Percentiles rank a stretch among this genome's conserved stretches.
Evolutionary conservation across 2,329 filamentous ascomycete genomes (phyloP).

Genomic region (Talaromyces sp.): DNA sequence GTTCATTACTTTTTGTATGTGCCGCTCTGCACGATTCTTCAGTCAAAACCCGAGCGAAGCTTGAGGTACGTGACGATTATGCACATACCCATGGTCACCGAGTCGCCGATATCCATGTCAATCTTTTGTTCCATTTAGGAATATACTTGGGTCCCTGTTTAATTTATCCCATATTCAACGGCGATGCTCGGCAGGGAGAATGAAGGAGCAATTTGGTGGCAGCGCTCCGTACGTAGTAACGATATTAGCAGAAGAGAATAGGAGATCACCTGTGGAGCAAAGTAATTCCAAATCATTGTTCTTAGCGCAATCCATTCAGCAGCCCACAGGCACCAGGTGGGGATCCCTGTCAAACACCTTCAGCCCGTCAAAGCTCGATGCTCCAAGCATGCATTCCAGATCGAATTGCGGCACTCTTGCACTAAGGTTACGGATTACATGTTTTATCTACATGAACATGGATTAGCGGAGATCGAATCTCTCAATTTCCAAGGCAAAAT

Average conservation of each 20-base stretch:
- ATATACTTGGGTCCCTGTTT: not conserved
- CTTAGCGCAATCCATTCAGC: not conserved
- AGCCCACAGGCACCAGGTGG: not conserved
- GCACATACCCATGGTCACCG: conserved; percentile 8
- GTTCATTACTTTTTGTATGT: not conserved
- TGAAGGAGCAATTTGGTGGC: not conserved
- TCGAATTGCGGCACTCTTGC: not conserved
- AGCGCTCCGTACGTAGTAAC: not conserved
- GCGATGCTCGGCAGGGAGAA: not conserved
- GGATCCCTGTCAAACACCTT: not conserved
- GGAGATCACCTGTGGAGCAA: conserved; percentile 6
- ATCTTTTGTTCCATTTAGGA: not conserved
- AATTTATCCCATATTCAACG: not conserved
- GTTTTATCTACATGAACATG: not conserved
- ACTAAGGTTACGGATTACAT: not conserved
- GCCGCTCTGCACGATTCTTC: not conserved
- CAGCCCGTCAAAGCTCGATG: not conserved
- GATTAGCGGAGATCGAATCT: not conserved
- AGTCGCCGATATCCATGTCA: conserved; percentile 7
- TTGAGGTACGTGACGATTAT: not conserved
- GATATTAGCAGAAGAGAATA: not conserved
- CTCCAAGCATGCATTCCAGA: conserved; percentile 1
- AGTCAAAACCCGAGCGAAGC: not conserved
- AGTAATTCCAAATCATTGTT: conserved; percentile 12
- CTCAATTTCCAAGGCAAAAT: not conserved